Base-by-base conservation (phyloP, 1,284 basidiomycete genomes). In the Leccinum angustisporum region DNA sequence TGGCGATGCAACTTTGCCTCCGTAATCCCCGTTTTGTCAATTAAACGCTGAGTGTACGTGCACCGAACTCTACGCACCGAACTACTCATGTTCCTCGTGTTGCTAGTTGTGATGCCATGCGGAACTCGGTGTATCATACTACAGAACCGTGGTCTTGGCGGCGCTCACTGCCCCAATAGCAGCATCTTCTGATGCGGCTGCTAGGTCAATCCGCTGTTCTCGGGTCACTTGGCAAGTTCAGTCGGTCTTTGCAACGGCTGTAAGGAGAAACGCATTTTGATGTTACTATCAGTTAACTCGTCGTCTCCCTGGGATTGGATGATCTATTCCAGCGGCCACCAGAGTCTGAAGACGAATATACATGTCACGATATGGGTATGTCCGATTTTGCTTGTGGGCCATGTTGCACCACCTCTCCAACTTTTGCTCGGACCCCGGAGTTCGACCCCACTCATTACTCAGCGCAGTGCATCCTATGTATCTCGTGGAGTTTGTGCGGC, bases 401-500 rank as follows among this genome's bases (percentile, higher is more conserved):
- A 69, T 61, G 18, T 18, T 21, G 2, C 63, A 40, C 33, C 51
- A 27, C 11, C 11, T 48, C n/a, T 48, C n/a, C 31, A 54, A 48
- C 21, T 25, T 33, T 38, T 25, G 25, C 14, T 52, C 16, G 36
- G 46, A 50, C 48, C 13, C 48, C 11, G 31, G 9, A 14, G 25
- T 51, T 57, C 38, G 11, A 66, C 25, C 21, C n/a, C 31, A 18
- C 25, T 51, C 30, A 57, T 51, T 36, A 34, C 46, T 57, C 31
- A 53, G 55, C 27, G 40, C 21, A 31, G 25, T 27, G 43, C 48
- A 38, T 48, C 10, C 40, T 33, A 25, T 25, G 25, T 25, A 5
- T 38, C 51, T 25, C 18, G 61, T 63, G 71, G 72, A 36, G 63
- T 68, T 72, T 73, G 34, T 67, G 69, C 66, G 71, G 71, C 50